These are phyloP conservation scores for Marvania coccoides DNA, from an alignment of 139 green algal species.

Conservation along the genomic window DNA sequence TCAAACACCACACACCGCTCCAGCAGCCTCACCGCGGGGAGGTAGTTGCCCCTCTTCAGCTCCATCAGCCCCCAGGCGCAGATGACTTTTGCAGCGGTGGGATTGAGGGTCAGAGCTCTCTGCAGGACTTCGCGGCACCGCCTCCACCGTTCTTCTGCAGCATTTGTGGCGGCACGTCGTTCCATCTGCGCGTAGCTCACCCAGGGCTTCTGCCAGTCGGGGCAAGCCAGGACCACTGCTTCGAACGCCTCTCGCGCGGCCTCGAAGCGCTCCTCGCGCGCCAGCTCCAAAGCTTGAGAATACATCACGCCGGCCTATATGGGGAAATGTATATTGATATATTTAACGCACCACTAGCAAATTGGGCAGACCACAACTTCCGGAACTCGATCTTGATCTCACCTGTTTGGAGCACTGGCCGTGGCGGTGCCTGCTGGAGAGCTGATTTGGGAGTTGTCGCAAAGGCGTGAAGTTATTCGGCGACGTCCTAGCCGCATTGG, in stretches of 20 bases:
- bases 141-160: constrained; percentile 17
- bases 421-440: too few species aligned
- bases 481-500: too few species aligned
- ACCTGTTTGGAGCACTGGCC: too few species aligned
- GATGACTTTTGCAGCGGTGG: constrained; percentile 13
- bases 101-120: constrained; percentile 53
- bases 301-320: constrained; percentile 14
- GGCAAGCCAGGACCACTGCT: constrained; percentile 8
- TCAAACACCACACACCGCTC: constrained; percentile 42
- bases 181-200: constrained; percentile 48
- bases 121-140: constrained; percentile 47
- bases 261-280: constrained; percentile 17
- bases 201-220: constrained; percentile 24
- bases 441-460: too few species aligned
- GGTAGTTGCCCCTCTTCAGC: constrained; percentile 62
- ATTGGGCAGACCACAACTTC: too few species aligned
- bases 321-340: background rate
- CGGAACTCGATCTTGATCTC: too few species aligned
- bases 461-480: too few species aligned
- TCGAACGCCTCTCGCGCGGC: constrained; percentile 37
- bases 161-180: constrained; percentile 7
- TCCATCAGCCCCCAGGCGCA: constrained; percentile 76
- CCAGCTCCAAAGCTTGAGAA: constrained; percentile 20
- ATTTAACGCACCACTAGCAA: too few species aligned
- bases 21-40: constrained; percentile 54